phyloP scores from a whole-genome alignment of 805 yeast species.

The Candida vartiovaarae region DNA sequence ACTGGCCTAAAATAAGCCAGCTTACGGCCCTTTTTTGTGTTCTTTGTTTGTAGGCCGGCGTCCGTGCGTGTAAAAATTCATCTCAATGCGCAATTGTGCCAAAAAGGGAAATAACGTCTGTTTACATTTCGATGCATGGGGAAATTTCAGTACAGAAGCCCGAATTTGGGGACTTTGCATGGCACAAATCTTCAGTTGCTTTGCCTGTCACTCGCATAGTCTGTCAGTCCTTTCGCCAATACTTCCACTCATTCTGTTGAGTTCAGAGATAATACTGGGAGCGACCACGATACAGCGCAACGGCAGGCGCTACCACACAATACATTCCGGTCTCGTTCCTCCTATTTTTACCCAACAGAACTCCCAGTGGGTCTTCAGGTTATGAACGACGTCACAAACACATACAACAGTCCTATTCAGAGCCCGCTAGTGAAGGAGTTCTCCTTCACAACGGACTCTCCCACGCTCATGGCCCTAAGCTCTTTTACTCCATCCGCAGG shows the following conservation, averaged over 20 bases:
- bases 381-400: constrained; percentile 14
- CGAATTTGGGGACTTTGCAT: neutral
- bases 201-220: no score
- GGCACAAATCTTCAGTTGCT: neutral
- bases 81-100: neutral
- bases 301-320: no score
- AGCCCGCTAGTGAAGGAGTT: neutral
- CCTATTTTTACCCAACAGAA: neutral
- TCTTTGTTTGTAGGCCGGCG: no score
- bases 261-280: no score
- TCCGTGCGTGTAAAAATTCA: no score
- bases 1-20: no score
- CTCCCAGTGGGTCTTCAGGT: neutral
- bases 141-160: neutral
- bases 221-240: no score
- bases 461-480: neutral
- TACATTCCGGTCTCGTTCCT: neutral
- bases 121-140: constrained; percentile 2
- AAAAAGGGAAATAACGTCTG: neutral
- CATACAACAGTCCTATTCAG: constrained; percentile 1
- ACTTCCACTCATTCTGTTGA: no score
- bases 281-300: no score
- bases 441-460: neutral
- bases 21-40: no score
- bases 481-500: neutral